phyloP scores from a whole-genome alignment of 306 rosid genomes.

The Ceratonia siliqua region DNA sequence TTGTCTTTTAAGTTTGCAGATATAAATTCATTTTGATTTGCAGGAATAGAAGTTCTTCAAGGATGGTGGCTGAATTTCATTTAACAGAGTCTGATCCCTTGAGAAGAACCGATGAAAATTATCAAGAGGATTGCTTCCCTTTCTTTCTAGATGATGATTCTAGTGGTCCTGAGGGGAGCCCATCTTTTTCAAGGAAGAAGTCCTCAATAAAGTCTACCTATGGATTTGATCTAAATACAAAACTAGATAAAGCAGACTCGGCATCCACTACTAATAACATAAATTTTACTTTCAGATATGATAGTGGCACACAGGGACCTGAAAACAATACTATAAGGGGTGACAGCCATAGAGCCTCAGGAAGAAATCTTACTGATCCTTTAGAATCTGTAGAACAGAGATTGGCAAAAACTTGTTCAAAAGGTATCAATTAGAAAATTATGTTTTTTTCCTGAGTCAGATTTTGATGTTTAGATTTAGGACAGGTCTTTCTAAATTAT shows the following conservation, averaged over 20 bases:
- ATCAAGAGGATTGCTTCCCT: slow-evolving; percentile 89
- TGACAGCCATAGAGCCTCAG: slow-evolving; percentile 53
- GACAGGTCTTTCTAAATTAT: slow-evolving; percentile 21
- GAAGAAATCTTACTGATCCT: slow-evolving; percentile 48
- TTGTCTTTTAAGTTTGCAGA: slow-evolving; percentile 27
- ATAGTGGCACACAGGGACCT: slow-evolving; percentile 44
- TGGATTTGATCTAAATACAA: slow-evolving; percentile 75
- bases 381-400: slow-evolving; percentile 48
- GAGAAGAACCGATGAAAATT: slow-evolving; percentile 60
- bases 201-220: slow-evolving; percentile 71
- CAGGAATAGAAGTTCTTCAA: slow-evolving; percentile 61
- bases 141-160: slow-evolving; percentile 84
- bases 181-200: slow-evolving; percentile 59
- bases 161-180: slow-evolving; percentile 80
- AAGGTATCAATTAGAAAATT: slow-evolving; percentile 48
- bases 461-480: slow-evolving; percentile 28
- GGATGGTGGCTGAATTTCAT: slow-evolving; percentile 56
- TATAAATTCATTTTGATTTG: slow-evolving; percentile 33
- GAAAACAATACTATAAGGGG: slow-evolving; percentile 48
- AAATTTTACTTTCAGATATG: slow-evolving; percentile 47
- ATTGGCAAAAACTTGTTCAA: slow-evolving; percentile 46
- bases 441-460: slow-evolving; percentile 23
- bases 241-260: slow-evolving; percentile 53
- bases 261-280: slow-evolving; percentile 44
- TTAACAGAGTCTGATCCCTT: slow-evolving; percentile 48